phyloP scores from a whole-genome alignment of 2,329 filamentous ascomycete genomes.

The Aciculosporium take region DNA sequence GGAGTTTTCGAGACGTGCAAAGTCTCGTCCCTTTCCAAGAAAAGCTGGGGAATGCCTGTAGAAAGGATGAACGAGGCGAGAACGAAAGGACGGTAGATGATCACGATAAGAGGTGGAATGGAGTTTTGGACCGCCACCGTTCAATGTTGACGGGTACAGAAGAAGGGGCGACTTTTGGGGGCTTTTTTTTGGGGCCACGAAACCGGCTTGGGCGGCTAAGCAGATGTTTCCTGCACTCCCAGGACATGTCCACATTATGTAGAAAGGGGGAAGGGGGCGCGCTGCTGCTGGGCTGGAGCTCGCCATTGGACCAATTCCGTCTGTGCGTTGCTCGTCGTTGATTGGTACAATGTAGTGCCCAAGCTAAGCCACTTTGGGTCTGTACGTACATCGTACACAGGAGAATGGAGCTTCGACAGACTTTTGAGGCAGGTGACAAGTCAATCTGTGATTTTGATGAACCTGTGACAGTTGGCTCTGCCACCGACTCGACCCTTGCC shows the following conservation, averaged over 20 bases:
- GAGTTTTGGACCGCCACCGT: constrained; percentile 2
- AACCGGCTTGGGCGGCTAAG: constrained; percentile 4
- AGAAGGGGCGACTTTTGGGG: constrained; percentile 23
- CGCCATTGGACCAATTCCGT: constrained; percentile 15
- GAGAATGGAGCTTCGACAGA: constrained; percentile 15
- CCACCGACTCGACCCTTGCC: background rate
- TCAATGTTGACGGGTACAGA: constrained; percentile 3
- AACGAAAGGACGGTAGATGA: constrained; percentile 5
- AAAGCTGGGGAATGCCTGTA: constrained; percentile 10
- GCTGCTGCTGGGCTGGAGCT: constrained; percentile 13
- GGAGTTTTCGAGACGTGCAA: constrained; percentile 12
- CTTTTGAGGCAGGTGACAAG: constrained; percentile 13
- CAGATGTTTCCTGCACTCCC: constrained; percentile 21
- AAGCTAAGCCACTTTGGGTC: constrained; percentile 7
- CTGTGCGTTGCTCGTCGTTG: constrained; percentile 15
- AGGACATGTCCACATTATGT: no score
- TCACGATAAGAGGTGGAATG: constrained; percentile 5
- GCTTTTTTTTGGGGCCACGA: constrained; percentile 13
- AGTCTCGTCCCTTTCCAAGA: constrained; percentile 21
- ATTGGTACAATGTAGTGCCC: constrained; percentile 15
- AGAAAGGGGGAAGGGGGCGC: constrained; percentile 29
- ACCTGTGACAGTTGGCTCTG: background rate
- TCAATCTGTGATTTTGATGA: constrained; percentile 10
- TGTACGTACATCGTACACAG: no score
- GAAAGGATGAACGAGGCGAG: constrained; percentile 13